Evolutionary conservation across 768 basidiomycete species (phyloP).

Genomic region (Leccinum truebloodii): DNA sequence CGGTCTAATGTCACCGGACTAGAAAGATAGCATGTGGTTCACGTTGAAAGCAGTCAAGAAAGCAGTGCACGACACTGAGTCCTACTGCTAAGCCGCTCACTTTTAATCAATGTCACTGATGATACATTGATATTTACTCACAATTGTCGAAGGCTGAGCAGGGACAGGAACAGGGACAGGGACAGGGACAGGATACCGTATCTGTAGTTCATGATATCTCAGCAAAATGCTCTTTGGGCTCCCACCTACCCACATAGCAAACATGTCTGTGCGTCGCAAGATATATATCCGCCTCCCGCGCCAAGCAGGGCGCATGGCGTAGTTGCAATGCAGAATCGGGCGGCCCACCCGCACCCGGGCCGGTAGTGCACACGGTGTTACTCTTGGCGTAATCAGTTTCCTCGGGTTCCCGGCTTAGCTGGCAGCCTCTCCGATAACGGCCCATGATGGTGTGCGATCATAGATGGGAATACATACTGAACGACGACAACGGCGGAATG

Average conservation of each 20-base stretch:
- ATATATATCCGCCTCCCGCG: background rate
- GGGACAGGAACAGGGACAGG: background rate
- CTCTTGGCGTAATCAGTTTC: background rate
- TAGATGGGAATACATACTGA: background rate
- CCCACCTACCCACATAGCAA: background rate
- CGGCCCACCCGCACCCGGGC: background rate
- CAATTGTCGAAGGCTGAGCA: background rate
- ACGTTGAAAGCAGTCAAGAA: background rate
- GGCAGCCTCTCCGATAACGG: background rate
- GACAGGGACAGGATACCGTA: background rate
- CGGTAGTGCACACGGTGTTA: background rate
- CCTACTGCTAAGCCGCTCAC: background rate
- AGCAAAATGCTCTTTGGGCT: background rate
- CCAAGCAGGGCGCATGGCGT: background rate
- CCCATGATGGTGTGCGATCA: background rate
- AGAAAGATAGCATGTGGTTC: background rate
- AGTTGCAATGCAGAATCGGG: background rate
- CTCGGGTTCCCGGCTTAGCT: background rate
- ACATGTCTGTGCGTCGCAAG: background rate
- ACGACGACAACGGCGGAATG: background rate
- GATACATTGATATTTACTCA: background rate
- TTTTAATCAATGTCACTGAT: background rate
- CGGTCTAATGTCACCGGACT: background rate
- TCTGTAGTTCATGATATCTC: background rate
- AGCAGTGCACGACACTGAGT: background rate